Evolutionary conservation across 257 asterid species (phyloP).

Genomic region (Solanum peruvianum): DNA sequence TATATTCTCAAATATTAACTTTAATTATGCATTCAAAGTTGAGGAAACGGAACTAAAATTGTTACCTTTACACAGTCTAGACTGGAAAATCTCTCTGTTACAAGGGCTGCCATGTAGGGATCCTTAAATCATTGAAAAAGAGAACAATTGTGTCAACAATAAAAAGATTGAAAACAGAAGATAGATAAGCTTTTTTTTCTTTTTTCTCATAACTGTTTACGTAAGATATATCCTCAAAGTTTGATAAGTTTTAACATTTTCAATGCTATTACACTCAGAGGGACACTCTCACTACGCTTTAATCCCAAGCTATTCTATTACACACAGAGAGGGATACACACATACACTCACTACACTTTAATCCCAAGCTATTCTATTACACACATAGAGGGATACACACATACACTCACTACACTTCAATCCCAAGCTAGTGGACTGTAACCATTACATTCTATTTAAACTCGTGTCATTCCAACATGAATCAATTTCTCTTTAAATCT

Average conservation of each 20-base stretch:
- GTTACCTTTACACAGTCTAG: constrained; percentile 53
- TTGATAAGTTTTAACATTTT: not conserved
- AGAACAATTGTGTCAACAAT: not conserved
- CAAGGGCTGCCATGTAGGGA: constrained; percentile 81
- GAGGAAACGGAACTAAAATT: not conserved
- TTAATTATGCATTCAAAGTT: not conserved
- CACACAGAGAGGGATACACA: not conserved
- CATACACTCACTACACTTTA: not conserved
- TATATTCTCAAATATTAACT: not conserved
- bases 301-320: not conserved
- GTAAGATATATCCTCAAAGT: not conserved
- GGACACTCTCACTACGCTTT: not conserved
- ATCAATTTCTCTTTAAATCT: not conserved
- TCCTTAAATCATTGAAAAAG: constrained; percentile 31
- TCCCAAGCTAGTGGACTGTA: not conserved
- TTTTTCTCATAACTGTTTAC: not conserved
- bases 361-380: not conserved
- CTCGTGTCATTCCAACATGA: not conserved
- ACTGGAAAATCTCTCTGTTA: constrained; percentile 64
- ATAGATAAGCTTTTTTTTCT: not conserved
- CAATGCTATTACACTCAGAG: not conserved
- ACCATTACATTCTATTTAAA: not conserved
- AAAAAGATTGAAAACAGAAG: not conserved
- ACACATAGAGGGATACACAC: not conserved
- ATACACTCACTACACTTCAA: not conserved